Base-by-base conservation (phyloP, 2,329 filamentous ascomycete genomes). In the Cytospora leucostoma region DNA sequence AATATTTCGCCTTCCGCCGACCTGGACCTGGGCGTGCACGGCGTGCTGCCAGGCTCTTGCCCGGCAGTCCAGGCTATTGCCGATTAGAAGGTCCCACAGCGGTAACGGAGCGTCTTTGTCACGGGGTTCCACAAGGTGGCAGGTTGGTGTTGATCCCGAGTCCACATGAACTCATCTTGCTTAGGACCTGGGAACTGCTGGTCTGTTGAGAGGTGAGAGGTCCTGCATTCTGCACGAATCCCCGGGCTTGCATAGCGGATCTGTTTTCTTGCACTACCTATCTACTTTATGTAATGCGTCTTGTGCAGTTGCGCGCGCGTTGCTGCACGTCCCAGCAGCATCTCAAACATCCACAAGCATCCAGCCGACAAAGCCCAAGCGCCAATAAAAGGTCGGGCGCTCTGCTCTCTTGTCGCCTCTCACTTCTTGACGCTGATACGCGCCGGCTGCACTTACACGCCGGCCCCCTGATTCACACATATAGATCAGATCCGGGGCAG, bases 61-160 rank as follows among this genome's bases (percentile, higher is more conserved):
- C n/a, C n/a, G n/a, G n/a, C n/a, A n/a, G n/a, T n/a, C 27, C 27
- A 27, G 27, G 27, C 27, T n/a, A 33, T 35, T 40, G 37, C 37
- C 34, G 38, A 32, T 21, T 33, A 38, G n/a, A 54, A 51, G 19
- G 13, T 19, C 19, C 33, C 56, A 56, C 63, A 58, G 63, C 63
- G 63, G 63, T 65, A 52, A 62, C 63, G 60, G 63, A 62, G 63
- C n/a, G 2, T 55, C 59, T 62, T 52, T 52, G 63, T 65, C 50
- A 55, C 56, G 27, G 53, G 60, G 59, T 51, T 57, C 59, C 59
- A 50, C 59, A 55, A 62, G n/a, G 32, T 47, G 53, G 51, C 52
- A 37, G 38, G 44, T 44, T 21, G 61, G 52, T 61, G 61, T 38
- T 63, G 51, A 63, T 53, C 56, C 60, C 60, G 56, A 59, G 56